Evolutionary conservation across 2,329 filamentous ascomycete species (phyloP), one percentile per base, ranked within the genome.

Genomic region (Cladosporium sp.): DNA sequence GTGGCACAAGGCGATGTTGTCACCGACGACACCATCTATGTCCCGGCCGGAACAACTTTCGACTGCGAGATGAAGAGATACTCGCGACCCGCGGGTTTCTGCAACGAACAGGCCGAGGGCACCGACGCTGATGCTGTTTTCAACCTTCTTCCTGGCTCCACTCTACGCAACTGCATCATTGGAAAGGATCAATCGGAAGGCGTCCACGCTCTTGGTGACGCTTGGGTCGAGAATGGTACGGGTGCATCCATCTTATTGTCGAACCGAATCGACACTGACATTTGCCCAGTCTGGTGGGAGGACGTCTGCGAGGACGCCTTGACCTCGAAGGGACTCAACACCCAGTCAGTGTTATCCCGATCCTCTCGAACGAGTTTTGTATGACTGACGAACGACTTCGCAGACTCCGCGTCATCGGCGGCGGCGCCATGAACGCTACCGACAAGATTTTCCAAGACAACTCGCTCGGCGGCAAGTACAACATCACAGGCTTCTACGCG

Each of bases 161-260:
- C 80, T 31, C 74, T 85, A 18, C 80, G 79, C 68, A 85, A 85
- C 70, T 82, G 82, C 71, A 84, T 85, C 72, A 85, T 85, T 64
- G 83, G 84, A 44, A 78, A 77, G 16, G 80, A 82, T 67, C 78
- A 84, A 66, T 78, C 80, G 52, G 83, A 84, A 74, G 83, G 80
- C 59, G 79, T 85, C 28, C 83, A 85, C 76, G 85, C 83, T 75
- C 74, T 79, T 64, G 82, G 81, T 29, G 73, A 46, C 21, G 40
- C 84, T 33, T 64, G 62, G 35, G 57, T 53, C 2, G 46, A 57
- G n/a, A 53, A 64, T 35, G 57, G 62, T 64, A 58, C 26, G 62
- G 23, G 23, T 8, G 6, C 35, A 11, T 14, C 2, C 11, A 11
- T 5, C 2, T 21, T 46, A 12, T 12, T 23, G 5, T 28, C 23